Percentiles rank a stretch among this genome's conserved stretches.
phyloP scores from a whole-genome alignment of 805 yeast genomes.

The Candida lessepsii region DNA sequence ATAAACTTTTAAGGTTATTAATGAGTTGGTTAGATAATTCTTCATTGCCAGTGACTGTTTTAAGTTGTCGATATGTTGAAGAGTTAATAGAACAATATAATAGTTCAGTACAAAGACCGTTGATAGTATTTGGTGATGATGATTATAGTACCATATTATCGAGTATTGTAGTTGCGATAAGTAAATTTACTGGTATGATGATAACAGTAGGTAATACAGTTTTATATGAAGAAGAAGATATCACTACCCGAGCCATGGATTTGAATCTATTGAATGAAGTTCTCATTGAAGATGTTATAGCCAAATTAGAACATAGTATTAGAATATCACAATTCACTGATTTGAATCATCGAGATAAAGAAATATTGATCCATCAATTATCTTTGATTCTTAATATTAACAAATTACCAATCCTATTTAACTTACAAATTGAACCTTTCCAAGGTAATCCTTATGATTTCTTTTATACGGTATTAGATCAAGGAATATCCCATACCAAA shows the following conservation, averaged over 20 bases:
- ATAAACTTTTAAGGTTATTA: constrained; percentile 51
- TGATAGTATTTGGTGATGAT: constrained; percentile 21
- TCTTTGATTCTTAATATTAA: constrained; percentile 27
- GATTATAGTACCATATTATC: constrained; percentile 47
- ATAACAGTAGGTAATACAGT: constrained; percentile 54
- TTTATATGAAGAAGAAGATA: constrained; percentile 72
- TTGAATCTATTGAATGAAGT: constrained; percentile 31
- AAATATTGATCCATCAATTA: constrained; percentile 21
- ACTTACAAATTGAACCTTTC: constrained; percentile 12
- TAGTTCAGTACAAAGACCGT: constrained; percentile 12
- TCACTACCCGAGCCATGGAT: constrained; percentile 63
- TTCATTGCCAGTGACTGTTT: constrained; percentile 71
- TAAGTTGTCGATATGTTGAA: constrained; percentile 74
- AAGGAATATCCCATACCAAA: constrained; percentile 16
- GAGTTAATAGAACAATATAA: constrained; percentile 46
- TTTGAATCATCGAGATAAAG: constrained; percentile 9
- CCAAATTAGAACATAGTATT: constrained; percentile 34
- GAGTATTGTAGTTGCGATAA: constrained; percentile 50
- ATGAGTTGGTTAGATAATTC: constrained; percentile 77
- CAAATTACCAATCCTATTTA: constrained; percentile 14
- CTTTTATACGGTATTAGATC: constrained; percentile 18
- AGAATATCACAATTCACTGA: constrained; percentile 20
- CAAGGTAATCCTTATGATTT: constrained; percentile 5
- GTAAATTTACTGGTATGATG: constrained; percentile 52
- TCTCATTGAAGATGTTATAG: constrained; percentile 20